Base-by-base conservation (phyloP, 495 filamentous ascomycete genomes). In the Rostrohypoxylon terebratum region DNA sequence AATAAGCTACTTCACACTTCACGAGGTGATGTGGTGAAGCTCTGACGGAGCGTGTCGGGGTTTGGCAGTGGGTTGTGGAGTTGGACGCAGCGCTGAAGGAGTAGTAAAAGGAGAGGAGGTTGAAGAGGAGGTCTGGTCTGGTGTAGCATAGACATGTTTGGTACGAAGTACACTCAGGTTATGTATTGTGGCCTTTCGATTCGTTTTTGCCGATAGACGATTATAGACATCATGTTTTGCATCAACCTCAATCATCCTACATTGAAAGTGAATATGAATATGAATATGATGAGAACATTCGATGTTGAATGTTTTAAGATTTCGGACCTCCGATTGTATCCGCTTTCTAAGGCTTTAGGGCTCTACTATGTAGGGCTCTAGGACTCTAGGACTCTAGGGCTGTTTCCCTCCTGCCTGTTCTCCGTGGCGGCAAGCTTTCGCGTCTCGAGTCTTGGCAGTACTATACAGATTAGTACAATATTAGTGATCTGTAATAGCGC, bases 371-470 rank as follows among this genome's bases (percentile, higher is more conserved):
- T 4, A 11, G 4, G 38, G 38, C 34, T 38, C 11, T 38, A 28
- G 28, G 28, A 5, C 28, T 28, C 11, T 7, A 38, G 6, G 34
- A 7, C 34, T 38, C 34, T 8, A 38, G 34, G 34, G 34, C 38
- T 42, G 38, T 42, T 42, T 42, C 18, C n/a, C 18, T 6, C 4
- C 33, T 58, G 31, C 34, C 54, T 36, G 54, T 36, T 47, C 25
- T 16, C 18, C 53, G 64, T 67, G 64, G 64, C 64, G 64, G 61
- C 18, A 14, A 42, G 53, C 53, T 54, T 42, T 42, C 61, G 61
- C 50, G 61, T 64, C n/a, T 20, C 42, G 14, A 9, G 16, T 45
- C 50, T 65, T 57, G 62, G 62, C 50, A 16, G 51, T 44, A 28
- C 14, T 13, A 4, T 18, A 23, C 25, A 9, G 48, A 14, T 14